Evolutionary conservation across 352 stramenopile genomes (phyloP).

Genomic region (Phytophthora nicotianae): DNA sequence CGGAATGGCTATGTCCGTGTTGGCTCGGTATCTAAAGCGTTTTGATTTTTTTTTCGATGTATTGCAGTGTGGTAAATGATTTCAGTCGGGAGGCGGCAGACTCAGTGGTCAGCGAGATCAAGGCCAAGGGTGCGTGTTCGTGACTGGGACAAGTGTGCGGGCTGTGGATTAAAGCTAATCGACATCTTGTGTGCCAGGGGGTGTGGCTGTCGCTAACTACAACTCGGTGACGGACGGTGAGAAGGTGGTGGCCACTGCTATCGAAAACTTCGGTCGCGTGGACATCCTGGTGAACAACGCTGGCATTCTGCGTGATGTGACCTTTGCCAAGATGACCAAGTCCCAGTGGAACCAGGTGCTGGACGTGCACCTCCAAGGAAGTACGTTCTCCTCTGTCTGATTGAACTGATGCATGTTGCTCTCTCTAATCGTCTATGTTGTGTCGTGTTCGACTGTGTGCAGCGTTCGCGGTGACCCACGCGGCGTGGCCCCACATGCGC

Average conservation of each 20-base stretch:
- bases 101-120: slow-evolving; percentile 80
- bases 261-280: slow-evolving; percentile 71
- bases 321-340: slow-evolving; percentile 91
- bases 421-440: background rate
- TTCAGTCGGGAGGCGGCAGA: slow-evolving; percentile 70
- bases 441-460: slow-evolving; percentile 6
- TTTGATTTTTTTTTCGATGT: background rate
- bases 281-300: slow-evolving; percentile 94
- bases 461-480: slow-evolving; percentile 84
- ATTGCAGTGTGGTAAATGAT: slow-evolving; percentile 84
- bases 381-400: slow-evolving; percentile 29
- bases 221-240: slow-evolving; percentile 86
- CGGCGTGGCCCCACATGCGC: slow-evolving; percentile 88
- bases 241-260: slow-evolving; percentile 79
- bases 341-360: slow-evolving; percentile 88
- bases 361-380: slow-evolving; percentile 84
- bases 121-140: slow-evolving; percentile 52
- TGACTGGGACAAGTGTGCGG: background rate
- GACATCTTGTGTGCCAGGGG: slow-evolving; percentile 33
- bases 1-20: background rate
- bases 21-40: slow-evolving; percentile 6
- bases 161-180: slow-evolving; percentile 5
- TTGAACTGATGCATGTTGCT: background rate
- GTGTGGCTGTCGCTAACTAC: slow-evolving; percentile 81
- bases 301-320: slow-evolving; percentile 92